Evolutionary conservation across 2,329 filamentous ascomycete genomes (phyloP).

Genomic region (Lasiodiplodia theobromae): DNA sequence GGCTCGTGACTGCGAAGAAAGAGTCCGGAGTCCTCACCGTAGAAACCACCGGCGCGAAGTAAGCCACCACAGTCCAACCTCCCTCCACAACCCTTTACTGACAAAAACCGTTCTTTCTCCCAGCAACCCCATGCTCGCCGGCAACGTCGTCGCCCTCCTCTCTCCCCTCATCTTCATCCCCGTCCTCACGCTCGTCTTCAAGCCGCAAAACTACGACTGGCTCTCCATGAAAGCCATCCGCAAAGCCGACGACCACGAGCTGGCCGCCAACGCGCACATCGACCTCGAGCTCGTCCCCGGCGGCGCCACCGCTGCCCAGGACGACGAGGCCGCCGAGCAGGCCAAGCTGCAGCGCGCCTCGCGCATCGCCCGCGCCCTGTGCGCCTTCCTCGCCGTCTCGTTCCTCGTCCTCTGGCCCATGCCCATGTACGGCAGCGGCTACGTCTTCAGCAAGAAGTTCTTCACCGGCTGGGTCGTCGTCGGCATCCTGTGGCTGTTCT

Average conservation of each 20-base stretch:
- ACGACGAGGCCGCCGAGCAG: constrained; percentile 44
- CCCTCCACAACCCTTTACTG: constrained; percentile 42
- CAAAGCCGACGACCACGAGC: constrained; percentile 77
- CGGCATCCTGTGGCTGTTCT: constrained; percentile 78
- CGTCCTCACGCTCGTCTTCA: constrained; percentile 73
- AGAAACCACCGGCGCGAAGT: constrained; percentile 70
- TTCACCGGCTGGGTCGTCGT: constrained; percentile 79
- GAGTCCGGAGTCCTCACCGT: constrained; percentile 74
- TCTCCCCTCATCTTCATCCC: constrained; percentile 79
- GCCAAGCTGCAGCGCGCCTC: constrained; percentile 52
- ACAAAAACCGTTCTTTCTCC: not conserved
- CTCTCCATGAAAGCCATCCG: constrained; percentile 81
- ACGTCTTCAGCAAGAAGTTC: constrained; percentile 82
- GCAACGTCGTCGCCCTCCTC: constrained; percentile 83
- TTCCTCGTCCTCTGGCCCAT: constrained; percentile 89
- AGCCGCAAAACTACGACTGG: constrained; percentile 85
- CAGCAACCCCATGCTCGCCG: constrained; percentile 75
- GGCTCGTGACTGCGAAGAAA: constrained; percentile 78
- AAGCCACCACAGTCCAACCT: not conserved
- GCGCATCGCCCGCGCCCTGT: constrained; percentile 63
- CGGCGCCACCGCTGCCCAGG: constrained; percentile 48
- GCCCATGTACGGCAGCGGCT: constrained; percentile 83
- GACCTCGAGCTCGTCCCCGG: constrained; percentile 67
- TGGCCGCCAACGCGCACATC: constrained; percentile 62
- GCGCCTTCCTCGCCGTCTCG: constrained; percentile 70